Evolutionary conservation across 306 rosid genomes (phyloP).

Genomic region (Delonix regia): DNA sequence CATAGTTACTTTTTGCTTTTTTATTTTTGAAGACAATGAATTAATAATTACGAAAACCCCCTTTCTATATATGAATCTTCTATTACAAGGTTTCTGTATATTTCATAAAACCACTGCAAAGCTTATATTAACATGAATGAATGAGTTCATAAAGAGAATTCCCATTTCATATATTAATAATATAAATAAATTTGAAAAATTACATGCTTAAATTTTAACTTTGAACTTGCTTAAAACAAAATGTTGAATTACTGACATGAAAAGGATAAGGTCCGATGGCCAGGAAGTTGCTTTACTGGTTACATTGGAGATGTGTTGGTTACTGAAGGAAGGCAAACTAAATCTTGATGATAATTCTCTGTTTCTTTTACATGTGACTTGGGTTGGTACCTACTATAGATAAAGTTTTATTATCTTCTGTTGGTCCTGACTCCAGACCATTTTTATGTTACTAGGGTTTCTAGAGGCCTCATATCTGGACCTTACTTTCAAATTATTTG

Average conservation of each 20-base stretch:
- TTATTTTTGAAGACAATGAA: background rate
- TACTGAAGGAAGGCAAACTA: background rate
- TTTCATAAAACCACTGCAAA: background rate
- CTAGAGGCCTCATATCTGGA: background rate
- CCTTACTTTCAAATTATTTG: background rate
- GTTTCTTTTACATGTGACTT: background rate
- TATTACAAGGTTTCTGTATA: background rate
- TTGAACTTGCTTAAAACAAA: background rate
- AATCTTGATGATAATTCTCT: background rate
- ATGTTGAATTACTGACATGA: conserved; percentile 14
- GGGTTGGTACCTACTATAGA: background rate
- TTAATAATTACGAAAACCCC: background rate
- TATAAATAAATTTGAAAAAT: conserved; percentile 9
- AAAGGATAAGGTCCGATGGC: background rate
- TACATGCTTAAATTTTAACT: background rate
- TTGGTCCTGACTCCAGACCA: background rate
- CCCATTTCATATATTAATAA: background rate
- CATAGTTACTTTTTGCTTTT: background rate
- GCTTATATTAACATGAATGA: conserved; percentile 2
- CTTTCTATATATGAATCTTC: background rate
- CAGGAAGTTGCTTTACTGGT: background rate
- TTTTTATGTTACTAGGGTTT: background rate
- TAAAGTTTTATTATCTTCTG: background rate
- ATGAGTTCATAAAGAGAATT: conserved; percentile 8
- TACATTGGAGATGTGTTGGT: background rate